These are phyloP conservation scores for Phoenix dactylifera DNA, from an alignment of 176 grass and related monocot genomes.

Conservation along the genomic window DNA sequence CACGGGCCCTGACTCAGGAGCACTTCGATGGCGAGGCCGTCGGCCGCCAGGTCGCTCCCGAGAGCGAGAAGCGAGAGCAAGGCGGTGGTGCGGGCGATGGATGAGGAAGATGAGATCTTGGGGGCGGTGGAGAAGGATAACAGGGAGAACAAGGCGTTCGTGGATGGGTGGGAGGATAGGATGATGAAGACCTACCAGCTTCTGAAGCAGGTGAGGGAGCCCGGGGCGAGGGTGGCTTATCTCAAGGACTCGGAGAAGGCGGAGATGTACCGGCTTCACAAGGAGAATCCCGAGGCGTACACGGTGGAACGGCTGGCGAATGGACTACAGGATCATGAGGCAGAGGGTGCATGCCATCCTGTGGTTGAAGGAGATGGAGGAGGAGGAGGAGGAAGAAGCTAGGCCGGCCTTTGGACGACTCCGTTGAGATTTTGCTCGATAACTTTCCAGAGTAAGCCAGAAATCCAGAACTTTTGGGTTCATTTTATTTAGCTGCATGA, in stretches of 20 bases:
- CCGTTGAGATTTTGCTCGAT: slow-evolving; percentile 88
- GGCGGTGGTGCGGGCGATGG: slow-evolving; percentile 40
- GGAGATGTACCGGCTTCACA: slow-evolving; percentile 92
- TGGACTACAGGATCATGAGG: slow-evolving; percentile 85
- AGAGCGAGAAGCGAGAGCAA: not conserved
- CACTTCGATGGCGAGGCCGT: slow-evolving; percentile 67
- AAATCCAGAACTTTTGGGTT: too few species aligned
- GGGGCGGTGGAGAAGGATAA: slow-evolving; percentile 30
- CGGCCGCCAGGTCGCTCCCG: slow-evolving; percentile 7
- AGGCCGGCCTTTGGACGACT: slow-evolving; percentile 74
- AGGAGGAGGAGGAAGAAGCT: slow-evolving; percentile 87
- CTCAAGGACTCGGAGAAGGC: slow-evolving; percentile 93
- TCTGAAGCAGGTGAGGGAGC: slow-evolving; percentile 80
- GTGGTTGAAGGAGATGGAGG: slow-evolving; percentile 94
- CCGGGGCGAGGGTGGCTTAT: slow-evolving; percentile 57
- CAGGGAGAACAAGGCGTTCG: slow-evolving; percentile 28
- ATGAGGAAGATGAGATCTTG: slow-evolving; percentile 45
- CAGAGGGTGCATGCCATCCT: slow-evolving; percentile 95
- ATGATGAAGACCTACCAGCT: slow-evolving; percentile 52
- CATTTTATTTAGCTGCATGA: too few species aligned
- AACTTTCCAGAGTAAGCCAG: slow-evolving; percentile 67
- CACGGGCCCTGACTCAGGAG: slow-evolving; percentile 68
- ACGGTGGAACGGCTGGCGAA: slow-evolving; percentile 88
- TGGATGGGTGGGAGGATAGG: slow-evolving; percentile 54
- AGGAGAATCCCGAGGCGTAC: slow-evolving; percentile 72